These are phyloP conservation scores for Beauveria sp. DNA, from an alignment of 2,329 filamentous ascomycete genomes.

Conservation along the genomic window DNA sequence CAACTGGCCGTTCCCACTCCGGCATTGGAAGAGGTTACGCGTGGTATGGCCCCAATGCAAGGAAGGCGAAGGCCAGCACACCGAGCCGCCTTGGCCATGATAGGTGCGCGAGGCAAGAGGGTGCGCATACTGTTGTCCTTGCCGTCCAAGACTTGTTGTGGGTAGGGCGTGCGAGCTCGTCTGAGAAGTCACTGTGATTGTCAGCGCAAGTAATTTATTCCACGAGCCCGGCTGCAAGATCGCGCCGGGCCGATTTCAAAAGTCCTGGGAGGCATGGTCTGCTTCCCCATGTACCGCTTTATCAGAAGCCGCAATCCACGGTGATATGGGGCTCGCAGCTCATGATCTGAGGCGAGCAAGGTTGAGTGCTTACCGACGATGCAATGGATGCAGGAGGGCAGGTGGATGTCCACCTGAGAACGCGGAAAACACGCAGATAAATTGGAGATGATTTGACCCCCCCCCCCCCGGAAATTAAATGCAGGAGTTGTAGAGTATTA, in stretches of 20 bases:
- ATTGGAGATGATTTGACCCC: slow-evolving; percentile 1
- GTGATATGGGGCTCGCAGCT: background rate
- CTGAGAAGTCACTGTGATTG: background rate
- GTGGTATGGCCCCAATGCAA: background rate
- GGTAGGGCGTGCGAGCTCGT: background rate
- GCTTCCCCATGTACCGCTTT: background rate
- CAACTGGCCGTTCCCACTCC: background rate
- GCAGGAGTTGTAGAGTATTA: background rate
- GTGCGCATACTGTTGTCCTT: background rate
- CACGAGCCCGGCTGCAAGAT: background rate
- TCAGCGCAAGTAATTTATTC: slow-evolving; percentile 1
- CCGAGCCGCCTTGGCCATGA: background rate
- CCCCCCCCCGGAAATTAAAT: background rate
- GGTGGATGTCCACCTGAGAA: background rate
- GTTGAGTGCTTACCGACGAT: background rate
- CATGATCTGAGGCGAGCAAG: background rate
- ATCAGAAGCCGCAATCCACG: background rate
- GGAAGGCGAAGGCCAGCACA: background rate
- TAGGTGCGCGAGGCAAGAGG: background rate
- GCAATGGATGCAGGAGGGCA: background rate
- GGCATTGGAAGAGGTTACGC: background rate
- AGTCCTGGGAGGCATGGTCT: background rate
- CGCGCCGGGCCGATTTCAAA: background rate
- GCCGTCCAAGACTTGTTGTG: background rate
- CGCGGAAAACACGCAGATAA: background rate